A percentile compares a stretch with the other conserved stretches of the same genome.
Conservation (phyloP, 2,329 filamentous ascomycete species). For the Dactylellina sp. region DNA sequence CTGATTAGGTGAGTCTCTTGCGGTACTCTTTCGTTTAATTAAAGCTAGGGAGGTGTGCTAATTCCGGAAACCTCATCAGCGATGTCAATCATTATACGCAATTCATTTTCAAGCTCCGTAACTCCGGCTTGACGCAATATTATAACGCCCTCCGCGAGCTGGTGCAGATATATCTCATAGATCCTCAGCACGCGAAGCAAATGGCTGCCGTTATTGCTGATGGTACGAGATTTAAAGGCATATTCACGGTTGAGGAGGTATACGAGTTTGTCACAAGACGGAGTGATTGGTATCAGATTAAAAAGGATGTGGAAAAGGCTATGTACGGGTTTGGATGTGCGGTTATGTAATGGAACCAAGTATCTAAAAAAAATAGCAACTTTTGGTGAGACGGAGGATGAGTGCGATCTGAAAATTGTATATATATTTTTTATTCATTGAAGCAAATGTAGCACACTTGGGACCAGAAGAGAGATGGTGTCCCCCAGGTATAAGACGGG, state of each 20-base stretch:
- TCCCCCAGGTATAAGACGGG: too few species aligned
- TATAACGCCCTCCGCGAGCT: slow-evolving; percentile 92
- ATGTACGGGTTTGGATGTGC: slow-evolving; percentile 95
- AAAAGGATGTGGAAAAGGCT: slow-evolving; percentile 87
- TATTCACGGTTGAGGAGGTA: slow-evolving; percentile 95
- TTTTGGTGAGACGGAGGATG: too few species aligned
- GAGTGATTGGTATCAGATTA: slow-evolving; percentile 94
- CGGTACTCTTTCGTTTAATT: background rate
- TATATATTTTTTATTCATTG: too few species aligned
- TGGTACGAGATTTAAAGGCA: slow-evolving; percentile 85
- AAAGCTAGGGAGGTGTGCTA: background rate
- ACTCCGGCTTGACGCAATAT: slow-evolving; percentile 85
- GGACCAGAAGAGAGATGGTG: too few species aligned
- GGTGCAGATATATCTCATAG: slow-evolving; percentile 94
- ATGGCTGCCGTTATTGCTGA: slow-evolving; percentile 96
- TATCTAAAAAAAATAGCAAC: too few species aligned
- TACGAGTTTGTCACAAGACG: slow-evolving; percentile 95
- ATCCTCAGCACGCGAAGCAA: slow-evolving; percentile 86
- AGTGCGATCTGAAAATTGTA: too few species aligned
- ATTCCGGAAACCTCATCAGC: slow-evolving; percentile 65
- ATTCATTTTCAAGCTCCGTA: slow-evolving; percentile 83
- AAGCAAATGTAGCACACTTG: background rate
- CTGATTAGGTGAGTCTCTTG: slow-evolving; percentile 74
- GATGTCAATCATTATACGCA: slow-evolving; percentile 95
- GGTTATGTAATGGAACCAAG: slow-evolving; percentile 84